A percentile compares a stretch with the other conserved stretches of the same genome.
These are phyloP conservation scores for Pleurotus sapidus DNA, from an alignment of 768 basidiomycete genomes.

Conservation along the genomic window DNA sequence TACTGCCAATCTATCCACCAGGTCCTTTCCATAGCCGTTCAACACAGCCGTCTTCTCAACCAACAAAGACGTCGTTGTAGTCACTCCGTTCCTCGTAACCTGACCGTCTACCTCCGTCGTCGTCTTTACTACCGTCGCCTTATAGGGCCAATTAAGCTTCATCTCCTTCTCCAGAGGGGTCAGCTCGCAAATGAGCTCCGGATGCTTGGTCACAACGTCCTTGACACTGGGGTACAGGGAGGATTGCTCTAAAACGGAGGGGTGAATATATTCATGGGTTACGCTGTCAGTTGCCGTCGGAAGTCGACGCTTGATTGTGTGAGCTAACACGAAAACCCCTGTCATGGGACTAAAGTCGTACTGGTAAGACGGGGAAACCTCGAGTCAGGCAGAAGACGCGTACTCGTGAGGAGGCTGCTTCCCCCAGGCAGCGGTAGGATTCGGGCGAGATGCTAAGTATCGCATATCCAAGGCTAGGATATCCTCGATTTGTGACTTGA, in stretches of 20 bases:
- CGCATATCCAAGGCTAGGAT: conserved; percentile 53
- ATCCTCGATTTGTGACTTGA: conserved; percentile 53
- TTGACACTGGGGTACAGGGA: conserved; percentile 29
- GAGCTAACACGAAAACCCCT: conserved; percentile 52
- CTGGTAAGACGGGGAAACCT: background rate
- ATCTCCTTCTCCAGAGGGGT: conserved; percentile 52
- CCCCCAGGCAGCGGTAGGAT: conserved; percentile 61
- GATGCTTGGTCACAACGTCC: conserved; percentile 35
- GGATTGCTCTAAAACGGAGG: conserved; percentile 52
- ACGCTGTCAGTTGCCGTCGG: conserved; percentile 40
- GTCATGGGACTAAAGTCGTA: conserved; percentile 36
- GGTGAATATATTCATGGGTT: conserved; percentile 61
- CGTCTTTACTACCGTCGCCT: conserved; percentile 4
- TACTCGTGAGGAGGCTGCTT: conserved; percentile 62
- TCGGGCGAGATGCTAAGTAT: conserved; percentile 47
- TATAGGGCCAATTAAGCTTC: conserved; percentile 44
- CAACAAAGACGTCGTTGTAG: background rate
- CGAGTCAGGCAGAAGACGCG: conserved; percentile 18
- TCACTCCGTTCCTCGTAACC: background rate
- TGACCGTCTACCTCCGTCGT: background rate
- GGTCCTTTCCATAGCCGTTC: background rate
- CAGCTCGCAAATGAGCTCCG: conserved; percentile 40
- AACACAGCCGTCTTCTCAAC: background rate
- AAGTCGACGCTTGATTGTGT: conserved; percentile 41
- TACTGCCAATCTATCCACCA: background rate